phyloP scores from a whole-genome alignment of 345 rosid species.

The Boechera retrofracta region DNA sequence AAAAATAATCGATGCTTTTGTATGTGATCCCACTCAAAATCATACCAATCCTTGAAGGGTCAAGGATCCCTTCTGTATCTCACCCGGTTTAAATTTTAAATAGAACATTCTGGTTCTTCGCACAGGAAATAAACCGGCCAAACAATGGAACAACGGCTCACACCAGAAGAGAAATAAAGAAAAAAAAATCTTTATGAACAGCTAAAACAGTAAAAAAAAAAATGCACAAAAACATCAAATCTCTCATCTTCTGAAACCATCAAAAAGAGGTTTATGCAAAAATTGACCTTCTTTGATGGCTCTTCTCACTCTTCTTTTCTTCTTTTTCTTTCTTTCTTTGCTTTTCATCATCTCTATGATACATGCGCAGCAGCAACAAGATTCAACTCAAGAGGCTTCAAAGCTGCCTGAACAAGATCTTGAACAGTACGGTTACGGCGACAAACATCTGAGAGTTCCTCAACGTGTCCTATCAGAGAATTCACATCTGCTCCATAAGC shows the following conservation, averaged over 20 bases:
- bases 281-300: conserved; percentile 47
- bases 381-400: conserved; percentile 84
- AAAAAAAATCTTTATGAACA: conserved; percentile 19
- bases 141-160: conserved; percentile 41
- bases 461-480: conserved; percentile 63
- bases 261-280: conserved; percentile 52
- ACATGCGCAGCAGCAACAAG: conserved; percentile 50
- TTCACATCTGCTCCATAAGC: conserved; percentile 77
- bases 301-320: conserved; percentile 23
- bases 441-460: conserved; percentile 93
- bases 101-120: conserved; percentile 26
- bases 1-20: conserved; percentile 37
- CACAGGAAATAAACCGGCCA: conserved; percentile 41
- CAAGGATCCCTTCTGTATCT: conserved; percentile 34
- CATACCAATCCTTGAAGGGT: conserved; percentile 40
- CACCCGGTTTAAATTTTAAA: conserved; percentile 39
- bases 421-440: conserved; percentile 91
- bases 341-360: conserved; percentile 49
- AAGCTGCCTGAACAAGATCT: conserved; percentile 89
- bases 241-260: conserved; percentile 38
- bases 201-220: conserved; percentile 5
- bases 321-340: conserved; percentile 15
- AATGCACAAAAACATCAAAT: conserved; percentile 40
- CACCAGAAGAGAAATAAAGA: conserved; percentile 21
- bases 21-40: conserved; percentile 42